Base-by-base conservation (phyloP, 192 early-diverging fungal species). In the Physocladia obscura region DNA sequence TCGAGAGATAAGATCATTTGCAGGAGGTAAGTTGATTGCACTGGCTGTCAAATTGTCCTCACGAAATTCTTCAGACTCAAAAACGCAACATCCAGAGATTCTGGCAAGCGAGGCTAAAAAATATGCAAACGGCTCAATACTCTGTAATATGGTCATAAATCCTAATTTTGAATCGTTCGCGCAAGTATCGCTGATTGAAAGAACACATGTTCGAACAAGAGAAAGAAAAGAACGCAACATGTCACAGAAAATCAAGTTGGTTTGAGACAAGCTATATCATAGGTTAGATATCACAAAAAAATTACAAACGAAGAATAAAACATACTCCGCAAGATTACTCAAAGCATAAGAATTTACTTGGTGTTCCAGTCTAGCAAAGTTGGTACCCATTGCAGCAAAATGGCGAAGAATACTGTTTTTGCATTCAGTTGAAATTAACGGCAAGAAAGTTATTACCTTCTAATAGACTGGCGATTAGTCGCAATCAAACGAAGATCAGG, bases 201-300 rank as follows among this genome's bases (percentile, higher is more conserved):
- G 11, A 30, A 57, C 30, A 57, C 30, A 57, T 6, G 56, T 11
- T 13, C 56, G 56, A 57, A 57, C 21, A 13, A 57, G 31, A 0
- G 56, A 57, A 0, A 57, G 1, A 32, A 57, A 57, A 17, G 56
- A 57, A 30, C 56, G n/a, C 21, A 57, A 35, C 8, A 27, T 35
- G 30, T 57, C 56, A 34, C 36, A 57, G 21, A 57, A 57, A 26
- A 57, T 57, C 56, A 57, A 27, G 30, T 57, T 35, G 5, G 56
- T 57, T 5, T 27, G 27, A 34, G 30, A 35, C 17, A 57, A 13
- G 30, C 56, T 57, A 35, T 5, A 5, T 17, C 15, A 17, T 13
- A 21, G 5, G 50, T 21, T 17, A 11, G 8, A 26, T 21, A 5
- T 11, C 5, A 52, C 29, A 5, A 17, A 52, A 52, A 21, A 52